Percentiles rank a stretch among this genome's conserved stretches.
phyloP scores from a whole-genome alignment of 2,329 filamentous ascomycete species.

The Talaromyces sp. region DNA sequence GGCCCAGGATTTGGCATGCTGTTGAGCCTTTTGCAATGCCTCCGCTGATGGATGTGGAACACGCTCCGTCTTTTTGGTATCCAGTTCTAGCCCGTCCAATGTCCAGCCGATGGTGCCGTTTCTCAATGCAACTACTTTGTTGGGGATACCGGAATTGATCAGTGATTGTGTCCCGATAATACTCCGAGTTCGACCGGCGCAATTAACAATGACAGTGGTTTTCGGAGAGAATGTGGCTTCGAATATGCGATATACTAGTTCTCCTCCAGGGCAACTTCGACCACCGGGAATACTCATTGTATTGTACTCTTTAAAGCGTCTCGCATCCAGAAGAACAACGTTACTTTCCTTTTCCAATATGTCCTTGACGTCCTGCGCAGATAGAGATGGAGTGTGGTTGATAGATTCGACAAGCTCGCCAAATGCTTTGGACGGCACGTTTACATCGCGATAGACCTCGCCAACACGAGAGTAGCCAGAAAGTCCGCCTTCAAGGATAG shows the following conservation, averaged over 20 bases:
- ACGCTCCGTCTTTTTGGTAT: constrained; percentile 22
- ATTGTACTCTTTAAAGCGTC: constrained; percentile 30
- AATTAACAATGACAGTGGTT: constrained; percentile 31
- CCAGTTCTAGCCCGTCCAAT: constrained; percentile 27
- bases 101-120: constrained; percentile 35
- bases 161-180: constrained; percentile 31
- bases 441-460: constrained; percentile 32
- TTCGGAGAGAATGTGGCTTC: constrained; percentile 26
- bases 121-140: constrained; percentile 29
- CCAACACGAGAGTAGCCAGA: constrained; percentile 25
- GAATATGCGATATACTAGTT: constrained; percentile 31
- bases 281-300: constrained; percentile 34
- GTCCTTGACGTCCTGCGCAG: constrained; percentile 27
- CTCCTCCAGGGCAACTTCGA: constrained; percentile 32
- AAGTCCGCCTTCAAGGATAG: constrained; percentile 27
- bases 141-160: constrained; percentile 26
- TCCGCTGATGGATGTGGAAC: constrained; percentile 18
- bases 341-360: constrained; percentile 24
- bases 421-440: constrained; percentile 33
- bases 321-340: constrained; percentile 29
- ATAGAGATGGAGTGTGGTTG: constrained; percentile 28
- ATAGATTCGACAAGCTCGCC: constrained; percentile 33
- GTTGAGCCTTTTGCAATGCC: constrained; percentile 11
- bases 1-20: constrained; percentile 10
- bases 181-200: constrained; percentile 33